Percentiles rank a stretch among this genome's conserved stretches.
These are phyloP conservation scores for Anacardium occidentale DNA, from an alignment of 345 rosid genomes.

Conservation along the genomic window DNA sequence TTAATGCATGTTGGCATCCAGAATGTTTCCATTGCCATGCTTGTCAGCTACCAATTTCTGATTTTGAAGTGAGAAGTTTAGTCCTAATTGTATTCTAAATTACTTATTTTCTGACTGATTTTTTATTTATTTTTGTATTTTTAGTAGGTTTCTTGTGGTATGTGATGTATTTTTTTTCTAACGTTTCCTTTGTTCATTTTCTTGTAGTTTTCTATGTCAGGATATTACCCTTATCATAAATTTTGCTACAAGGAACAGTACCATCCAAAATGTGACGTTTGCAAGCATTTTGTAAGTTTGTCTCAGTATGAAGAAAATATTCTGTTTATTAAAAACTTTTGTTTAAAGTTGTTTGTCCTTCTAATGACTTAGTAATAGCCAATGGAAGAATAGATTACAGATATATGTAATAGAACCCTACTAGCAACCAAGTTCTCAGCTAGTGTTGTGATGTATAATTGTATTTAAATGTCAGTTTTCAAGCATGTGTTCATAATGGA, in stretches of 20 bases:
- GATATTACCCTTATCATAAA: conserved; percentile 82
- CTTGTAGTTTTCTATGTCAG: conserved; percentile 77
- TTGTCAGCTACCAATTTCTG: conserved; percentile 81
- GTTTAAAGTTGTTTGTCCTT: not conserved
- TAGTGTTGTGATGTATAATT: not conserved
- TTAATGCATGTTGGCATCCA: conserved; percentile 89
- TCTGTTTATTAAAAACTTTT: not conserved
- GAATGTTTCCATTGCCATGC: conserved; percentile 84
- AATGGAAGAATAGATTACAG: not conserved
- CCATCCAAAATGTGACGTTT: conserved; percentile 97
- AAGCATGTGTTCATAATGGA: not conserved
- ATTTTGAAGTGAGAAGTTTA: conserved; percentile 64
- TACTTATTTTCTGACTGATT: not conserved
- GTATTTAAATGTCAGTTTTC: not conserved
- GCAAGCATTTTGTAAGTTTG: conserved; percentile 77
- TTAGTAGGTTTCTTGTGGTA: conserved; percentile 14
- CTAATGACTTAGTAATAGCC: not conserved
- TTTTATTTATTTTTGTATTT: not conserved
- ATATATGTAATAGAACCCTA: not conserved
- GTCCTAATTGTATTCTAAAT: conserved; percentile 3
- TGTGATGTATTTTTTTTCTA: conserved; percentile 14
- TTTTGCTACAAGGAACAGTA: conserved; percentile 78
- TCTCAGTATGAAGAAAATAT: not conserved
- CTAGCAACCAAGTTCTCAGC: not conserved
- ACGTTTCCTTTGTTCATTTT: conserved; percentile 22